These are phyloP conservation scores for Xylariaceae sp. DNA, from an alignment of 2,329 filamentous ascomycete species.

Conservation along the genomic window DNA sequence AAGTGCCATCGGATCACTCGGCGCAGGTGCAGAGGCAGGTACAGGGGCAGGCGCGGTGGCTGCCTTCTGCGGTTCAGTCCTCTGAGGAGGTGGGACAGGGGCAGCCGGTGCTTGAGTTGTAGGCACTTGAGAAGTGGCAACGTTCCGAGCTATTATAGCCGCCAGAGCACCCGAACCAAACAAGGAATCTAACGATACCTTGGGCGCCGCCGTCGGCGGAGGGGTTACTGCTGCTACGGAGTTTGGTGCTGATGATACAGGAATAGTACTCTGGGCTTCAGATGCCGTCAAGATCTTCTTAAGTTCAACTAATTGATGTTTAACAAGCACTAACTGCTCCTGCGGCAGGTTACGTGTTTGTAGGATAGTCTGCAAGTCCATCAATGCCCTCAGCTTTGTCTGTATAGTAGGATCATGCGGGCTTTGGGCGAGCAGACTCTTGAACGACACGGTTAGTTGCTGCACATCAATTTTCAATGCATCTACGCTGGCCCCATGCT, in stretches of 20 bases:
- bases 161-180: constrained; percentile 57
- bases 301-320: constrained; percentile 76
- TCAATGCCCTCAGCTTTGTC: constrained; percentile 74
- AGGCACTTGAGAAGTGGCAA: constrained; percentile 44
- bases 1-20: constrained; percentile 52
- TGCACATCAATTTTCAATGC: constrained; percentile 79
- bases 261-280: constrained; percentile 38
- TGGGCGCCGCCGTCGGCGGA: constrained; percentile 32
- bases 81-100: constrained; percentile 40
- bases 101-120: constrained; percentile 41
- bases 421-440: constrained; percentile 68
- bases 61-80: constrained; percentile 37
- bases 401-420: constrained; percentile 71
- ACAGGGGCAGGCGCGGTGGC: constrained; percentile 12
- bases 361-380: constrained; percentile 78
- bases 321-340: constrained; percentile 78
- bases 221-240: constrained; percentile 37
- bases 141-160: constrained; percentile 51
- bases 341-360: constrained; percentile 71
- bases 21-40: constrained; percentile 18
- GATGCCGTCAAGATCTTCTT: constrained; percentile 56
- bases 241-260: constrained; percentile 33
- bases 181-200: constrained; percentile 53
- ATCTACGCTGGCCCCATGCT: constrained; percentile 58
- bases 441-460: constrained; percentile 66